A percentile compares a stretch with the other conserved stretches of the same genome.
These are phyloP conservation scores for Parathielavia hyrcaniae DNA, from an alignment of 495 filamentous ascomycete genomes.

Conservation along the genomic window DNA sequence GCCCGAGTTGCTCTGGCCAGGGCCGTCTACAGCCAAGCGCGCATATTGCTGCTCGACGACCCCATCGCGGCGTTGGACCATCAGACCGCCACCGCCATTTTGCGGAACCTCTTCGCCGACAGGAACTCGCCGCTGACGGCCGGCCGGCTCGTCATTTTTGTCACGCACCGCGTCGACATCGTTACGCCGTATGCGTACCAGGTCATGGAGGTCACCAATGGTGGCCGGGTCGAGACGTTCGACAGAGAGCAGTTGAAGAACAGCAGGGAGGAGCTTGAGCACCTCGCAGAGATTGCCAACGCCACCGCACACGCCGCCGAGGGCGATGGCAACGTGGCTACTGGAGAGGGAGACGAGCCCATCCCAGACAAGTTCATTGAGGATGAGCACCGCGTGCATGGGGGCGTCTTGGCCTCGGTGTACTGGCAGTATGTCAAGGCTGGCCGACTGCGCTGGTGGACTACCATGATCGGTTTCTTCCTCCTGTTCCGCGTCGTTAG, in stretches of 20 bases:
- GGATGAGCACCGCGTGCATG: slow-evolving; percentile 69
- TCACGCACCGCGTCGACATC: slow-evolving; percentile 72
- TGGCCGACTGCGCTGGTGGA: slow-evolving; percentile 67
- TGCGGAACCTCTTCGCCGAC: slow-evolving; percentile 55
- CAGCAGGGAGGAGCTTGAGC: slow-evolving; percentile 25
- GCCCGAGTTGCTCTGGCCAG: slow-evolving; percentile 86
- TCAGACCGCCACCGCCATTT: slow-evolving; percentile 66
- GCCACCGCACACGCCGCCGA: slow-evolving; percentile 1
- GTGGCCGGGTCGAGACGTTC: slow-evolving; percentile 47
- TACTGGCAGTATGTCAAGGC: slow-evolving; percentile 82
- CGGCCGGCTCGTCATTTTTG: slow-evolving; percentile 59
- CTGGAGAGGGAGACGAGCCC: slow-evolving; percentile 33
- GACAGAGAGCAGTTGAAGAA: slow-evolving; percentile 31
- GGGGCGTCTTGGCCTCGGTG: slow-evolving; percentile 64
- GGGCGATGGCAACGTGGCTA: slow-evolving; percentile 15
- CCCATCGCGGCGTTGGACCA: slow-evolving; percentile 91
- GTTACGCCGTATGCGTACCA: slow-evolving; percentile 60
- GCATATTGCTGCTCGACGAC: slow-evolving; percentile 92
- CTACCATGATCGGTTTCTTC: slow-evolving; percentile 51
- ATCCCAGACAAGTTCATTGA: slow-evolving; percentile 73
- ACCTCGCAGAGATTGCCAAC: slow-evolving; percentile 13
- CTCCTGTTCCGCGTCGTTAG: slow-evolving; percentile 53
- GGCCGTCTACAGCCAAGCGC: slow-evolving; percentile 86
- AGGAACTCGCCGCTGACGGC: slow-evolving; percentile 53
- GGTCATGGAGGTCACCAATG: slow-evolving; percentile 56